These are phyloP conservation scores for Juncus effusus DNA, from an alignment of 176 grass and related monocot genomes.

Conservation along the genomic window DNA sequence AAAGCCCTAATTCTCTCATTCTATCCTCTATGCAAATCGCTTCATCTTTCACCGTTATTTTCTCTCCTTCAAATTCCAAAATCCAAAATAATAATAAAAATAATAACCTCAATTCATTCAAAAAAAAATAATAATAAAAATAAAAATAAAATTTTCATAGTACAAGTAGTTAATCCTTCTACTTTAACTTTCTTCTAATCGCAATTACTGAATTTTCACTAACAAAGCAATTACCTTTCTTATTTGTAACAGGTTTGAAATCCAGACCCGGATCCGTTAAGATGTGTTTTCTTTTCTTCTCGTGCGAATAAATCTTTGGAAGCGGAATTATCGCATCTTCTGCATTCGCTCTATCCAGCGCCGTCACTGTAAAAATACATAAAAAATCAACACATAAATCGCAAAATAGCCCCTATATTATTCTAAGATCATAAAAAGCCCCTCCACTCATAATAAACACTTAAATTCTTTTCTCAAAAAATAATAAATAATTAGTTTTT, in stretches of 20 bases:
- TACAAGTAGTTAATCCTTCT: no score
- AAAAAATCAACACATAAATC: neutral
- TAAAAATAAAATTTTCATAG: neutral
- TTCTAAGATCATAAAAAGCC: no score
- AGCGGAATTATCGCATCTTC: constrained; percentile 87
- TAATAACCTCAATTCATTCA: constrained; percentile 12
- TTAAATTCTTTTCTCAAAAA: no score
- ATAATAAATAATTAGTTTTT: no score
- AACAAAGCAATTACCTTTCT: constrained; percentile 47
- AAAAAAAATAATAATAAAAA: constrained; percentile 3
- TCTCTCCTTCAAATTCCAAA: constrained; percentile 32
- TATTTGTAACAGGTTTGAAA: constrained; percentile 33
- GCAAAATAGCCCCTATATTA: no score
- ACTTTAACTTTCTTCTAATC: no score
- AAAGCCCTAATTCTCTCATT: constrained; percentile 46
- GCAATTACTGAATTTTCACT: neutral
- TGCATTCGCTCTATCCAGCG: constrained; percentile 80
- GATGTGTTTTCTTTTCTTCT: constrained; percentile 88
- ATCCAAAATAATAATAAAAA: constrained; percentile 23
- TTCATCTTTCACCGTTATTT: constrained; percentile 69
- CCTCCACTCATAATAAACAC: no score
- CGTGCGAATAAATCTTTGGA: constrained; percentile 59
- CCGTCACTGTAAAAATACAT: constrained; percentile 50
- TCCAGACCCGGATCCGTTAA: constrained; percentile 38
- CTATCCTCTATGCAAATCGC: constrained; percentile 76